A percentile compares a stretch with the other conserved stretches of the same genome.
These are phyloP conservation scores for Mrakia blollopis DNA, from an alignment of 768 basidiomycete genomes.

Conservation along the genomic window DNA sequence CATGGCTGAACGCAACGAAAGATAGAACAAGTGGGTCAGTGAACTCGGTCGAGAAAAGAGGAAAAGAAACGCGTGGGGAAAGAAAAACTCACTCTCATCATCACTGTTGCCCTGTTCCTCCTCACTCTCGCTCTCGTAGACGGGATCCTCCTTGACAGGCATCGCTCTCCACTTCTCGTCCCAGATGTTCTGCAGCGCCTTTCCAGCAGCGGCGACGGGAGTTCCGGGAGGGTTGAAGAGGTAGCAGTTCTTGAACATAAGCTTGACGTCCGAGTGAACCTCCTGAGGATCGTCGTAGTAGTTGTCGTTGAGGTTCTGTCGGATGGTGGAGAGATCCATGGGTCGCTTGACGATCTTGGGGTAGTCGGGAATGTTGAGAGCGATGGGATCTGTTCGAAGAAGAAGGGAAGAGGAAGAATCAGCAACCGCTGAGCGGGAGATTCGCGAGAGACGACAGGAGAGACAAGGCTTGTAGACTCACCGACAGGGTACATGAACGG, in stretches of 20 bases:
- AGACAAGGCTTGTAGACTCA: slow-evolving; percentile 48
- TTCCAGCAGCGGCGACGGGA: slow-evolving; percentile 77
- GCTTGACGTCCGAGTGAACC: slow-evolving; percentile 84
- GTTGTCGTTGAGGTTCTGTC: slow-evolving; percentile 68
- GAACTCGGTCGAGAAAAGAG: neutral
- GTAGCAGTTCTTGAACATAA: slow-evolving; percentile 93
- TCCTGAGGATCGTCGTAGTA: slow-evolving; percentile 72
- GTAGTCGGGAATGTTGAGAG: slow-evolving; percentile 76
- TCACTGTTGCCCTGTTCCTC: slow-evolving; percentile 51
- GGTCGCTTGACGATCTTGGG: slow-evolving; percentile 84
- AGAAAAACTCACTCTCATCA: slow-evolving; percentile 24
- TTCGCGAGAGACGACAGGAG: neutral
- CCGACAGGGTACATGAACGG: slow-evolving; percentile 95
- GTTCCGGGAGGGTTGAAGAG: slow-evolving; percentile 85
- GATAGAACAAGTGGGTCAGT: neutral
- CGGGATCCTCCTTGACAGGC: slow-evolving; percentile 51
- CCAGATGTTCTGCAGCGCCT: slow-evolving; percentile 77
- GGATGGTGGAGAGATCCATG: slow-evolving; percentile 90
- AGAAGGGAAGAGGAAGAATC: neutral
- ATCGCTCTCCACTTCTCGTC: slow-evolving; percentile 84
- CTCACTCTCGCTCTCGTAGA: slow-evolving; percentile 47
- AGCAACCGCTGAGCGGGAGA: too few species aligned
- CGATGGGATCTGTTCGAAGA: slow-evolving; percentile 60
- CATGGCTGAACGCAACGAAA: neutral
- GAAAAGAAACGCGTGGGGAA: neutral